A percentile compares a stretch with the other conserved stretches of the same genome.
Evolutionary conservation across 2,329 filamentous ascomycete genomes (phyloP).

Genomic region (Periconia digitata): DNA sequence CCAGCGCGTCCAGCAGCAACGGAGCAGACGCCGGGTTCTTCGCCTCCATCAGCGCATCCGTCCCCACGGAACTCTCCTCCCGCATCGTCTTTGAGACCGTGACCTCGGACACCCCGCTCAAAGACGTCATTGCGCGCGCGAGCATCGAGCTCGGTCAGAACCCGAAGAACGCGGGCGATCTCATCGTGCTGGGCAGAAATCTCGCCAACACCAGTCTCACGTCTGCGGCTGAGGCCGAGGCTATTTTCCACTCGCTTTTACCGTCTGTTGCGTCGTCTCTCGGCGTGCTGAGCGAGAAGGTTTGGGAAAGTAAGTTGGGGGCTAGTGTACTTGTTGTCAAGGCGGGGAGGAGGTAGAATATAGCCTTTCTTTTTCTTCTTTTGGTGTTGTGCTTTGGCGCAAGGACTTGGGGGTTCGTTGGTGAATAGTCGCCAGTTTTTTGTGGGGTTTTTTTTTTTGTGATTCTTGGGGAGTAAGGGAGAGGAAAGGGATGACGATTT

Average conservation of each 20-base stretch:
- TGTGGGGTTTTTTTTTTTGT: too few relatives aligned
- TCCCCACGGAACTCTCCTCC: conserved; percentile 53
- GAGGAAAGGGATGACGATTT: too few relatives aligned
- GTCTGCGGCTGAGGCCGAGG: conserved; percentile 20
- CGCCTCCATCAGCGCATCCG: conserved; percentile 56
- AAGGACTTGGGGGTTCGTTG: too few relatives aligned
- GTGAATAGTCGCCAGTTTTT: too few relatives aligned
- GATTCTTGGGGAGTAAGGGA: too few relatives aligned
- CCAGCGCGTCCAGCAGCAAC: conserved; percentile 5
- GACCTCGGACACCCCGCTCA: conserved; percentile 32
- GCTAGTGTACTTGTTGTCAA: conserved; percentile 72
- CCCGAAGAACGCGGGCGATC: conserved; percentile 67
- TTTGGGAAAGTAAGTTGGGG: conserved; percentile 61
- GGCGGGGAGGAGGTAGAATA: conserved; percentile 46
- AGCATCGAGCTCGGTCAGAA: conserved; percentile 62
- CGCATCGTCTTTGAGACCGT: conserved; percentile 63
- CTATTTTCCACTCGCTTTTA: conserved; percentile 40
- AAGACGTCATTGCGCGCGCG: conserved; percentile 56
- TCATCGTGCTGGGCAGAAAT: conserved; percentile 67
- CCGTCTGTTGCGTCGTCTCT: conserved; percentile 49
- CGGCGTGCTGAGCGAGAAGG: conserved; percentile 61
- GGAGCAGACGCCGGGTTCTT: conserved; percentile 60
- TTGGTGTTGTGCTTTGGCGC: too few relatives aligned
- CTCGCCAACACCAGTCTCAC: conserved; percentile 22
- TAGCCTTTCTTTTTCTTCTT: too few relatives aligned